phyloP scores from a whole-genome alignment of 768 basidiomycete species.

The Serendipita vermifera region DNA sequence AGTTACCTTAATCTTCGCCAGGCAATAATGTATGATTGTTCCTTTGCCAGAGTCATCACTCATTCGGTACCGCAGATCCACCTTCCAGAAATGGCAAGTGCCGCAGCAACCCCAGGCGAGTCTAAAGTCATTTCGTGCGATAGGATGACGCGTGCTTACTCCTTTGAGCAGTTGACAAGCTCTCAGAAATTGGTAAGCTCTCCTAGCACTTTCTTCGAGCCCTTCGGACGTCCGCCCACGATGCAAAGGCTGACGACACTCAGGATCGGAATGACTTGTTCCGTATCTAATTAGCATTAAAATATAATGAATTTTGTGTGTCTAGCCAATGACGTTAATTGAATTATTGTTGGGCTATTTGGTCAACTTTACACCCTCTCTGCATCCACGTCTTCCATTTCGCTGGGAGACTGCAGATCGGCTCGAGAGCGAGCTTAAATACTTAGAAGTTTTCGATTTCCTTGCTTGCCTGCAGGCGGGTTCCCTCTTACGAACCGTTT shows the following conservation, averaged over 20 bases:
- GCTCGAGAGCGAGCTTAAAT: neutral
- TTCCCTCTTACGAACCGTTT: neutral
- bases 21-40: neutral
- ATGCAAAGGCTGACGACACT: neutral
- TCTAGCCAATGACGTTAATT: neutral
- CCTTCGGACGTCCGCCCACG: no score
- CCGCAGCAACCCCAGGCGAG: neutral
- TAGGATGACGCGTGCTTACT: no score
- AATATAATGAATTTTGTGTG: no score
- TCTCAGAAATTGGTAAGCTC: conserved; percentile 4
- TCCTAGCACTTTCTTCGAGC: neutral
- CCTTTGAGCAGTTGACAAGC: neutral
- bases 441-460: conserved; percentile 1
- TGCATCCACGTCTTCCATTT: neutral
- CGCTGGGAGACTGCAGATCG: neutral
- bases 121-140: no score
- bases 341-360: neutral
- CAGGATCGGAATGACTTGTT: neutral
- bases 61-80: neutral
- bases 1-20: neutral
- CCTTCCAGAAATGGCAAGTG: neutral
- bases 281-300: neutral
- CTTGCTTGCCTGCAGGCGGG: conserved; percentile 9
- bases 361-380: neutral
- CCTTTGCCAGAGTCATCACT: neutral